A percentile compares a stretch with the other conserved stretches of the same genome.
phyloP scores from a whole-genome alignment of 2,329 filamentous ascomycete genomes.

The Xylaria hypoxylon region DNA sequence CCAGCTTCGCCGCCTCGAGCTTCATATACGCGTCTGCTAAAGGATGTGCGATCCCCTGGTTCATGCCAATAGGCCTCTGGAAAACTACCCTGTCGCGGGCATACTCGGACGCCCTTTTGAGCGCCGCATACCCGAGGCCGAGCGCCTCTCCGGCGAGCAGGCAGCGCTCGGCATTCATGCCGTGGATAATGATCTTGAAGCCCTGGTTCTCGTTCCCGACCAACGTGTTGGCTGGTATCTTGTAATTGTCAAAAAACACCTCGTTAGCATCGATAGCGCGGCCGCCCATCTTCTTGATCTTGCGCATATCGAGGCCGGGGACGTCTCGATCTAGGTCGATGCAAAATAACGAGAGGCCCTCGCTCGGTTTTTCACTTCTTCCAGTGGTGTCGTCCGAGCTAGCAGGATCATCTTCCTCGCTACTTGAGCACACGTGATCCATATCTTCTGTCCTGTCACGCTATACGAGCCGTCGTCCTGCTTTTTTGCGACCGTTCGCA shows the following conservation, averaged over 20 bases:
- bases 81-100: constrained; percentile 75
- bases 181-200: constrained; percentile 82
- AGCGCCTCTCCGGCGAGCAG: constrained; percentile 82
- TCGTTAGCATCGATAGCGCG: constrained; percentile 86
- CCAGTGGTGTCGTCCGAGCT: constrained; percentile 77
- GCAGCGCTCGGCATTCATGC: constrained; percentile 84
- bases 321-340: constrained; percentile 75
- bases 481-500: constrained; percentile 73
- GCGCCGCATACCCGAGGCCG: constrained; percentile 80
- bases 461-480: constrained; percentile 68
- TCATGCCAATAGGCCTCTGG: constrained; percentile 72
- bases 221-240: constrained; percentile 70
- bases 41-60: constrained; percentile 74
- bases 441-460: constrained; percentile 85
- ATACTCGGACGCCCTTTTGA: constrained; percentile 72
- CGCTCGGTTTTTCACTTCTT: constrained; percentile 76
- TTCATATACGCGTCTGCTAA: constrained; percentile 74
- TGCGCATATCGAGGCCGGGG: constrained; percentile 72
- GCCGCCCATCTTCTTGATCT: constrained; percentile 88
- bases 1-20: constrained; percentile 73
- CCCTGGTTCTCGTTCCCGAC: constrained; percentile 80
- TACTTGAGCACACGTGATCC: constrained; percentile 88
- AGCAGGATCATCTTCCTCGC: constrained; percentile 86
- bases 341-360: constrained; percentile 83
- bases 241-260: constrained; percentile 86